phyloP scores from a whole-genome alignment of 108 stramenopile species.

The Schizochytrium sp. region DNA sequence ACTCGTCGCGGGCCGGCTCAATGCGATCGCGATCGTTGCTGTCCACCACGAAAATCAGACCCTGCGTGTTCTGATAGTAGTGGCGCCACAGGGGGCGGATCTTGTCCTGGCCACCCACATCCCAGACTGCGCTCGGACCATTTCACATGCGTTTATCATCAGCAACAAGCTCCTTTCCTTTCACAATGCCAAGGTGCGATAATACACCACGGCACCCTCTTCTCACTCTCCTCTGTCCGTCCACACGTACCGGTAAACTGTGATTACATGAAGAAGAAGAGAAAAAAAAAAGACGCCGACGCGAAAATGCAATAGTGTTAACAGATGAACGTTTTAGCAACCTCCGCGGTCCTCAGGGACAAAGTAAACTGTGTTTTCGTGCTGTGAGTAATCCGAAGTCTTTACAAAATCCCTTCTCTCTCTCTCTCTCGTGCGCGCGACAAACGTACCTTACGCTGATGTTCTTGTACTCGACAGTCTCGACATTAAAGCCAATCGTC shows the following conservation, averaged over 20 bases:
- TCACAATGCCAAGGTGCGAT: too few species aligned
- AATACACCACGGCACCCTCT: neutral
- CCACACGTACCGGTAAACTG: neutral
- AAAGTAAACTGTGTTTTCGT: too few species aligned
- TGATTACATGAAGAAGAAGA: too few species aligned
- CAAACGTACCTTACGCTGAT: slow-evolving; percentile 37
- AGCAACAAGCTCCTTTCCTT: too few species aligned
- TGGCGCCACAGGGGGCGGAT: slow-evolving; percentile 96
- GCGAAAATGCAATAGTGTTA: too few species aligned
- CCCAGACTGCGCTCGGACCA: slow-evolving; percentile 71
- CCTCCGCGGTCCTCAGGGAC: too few species aligned
- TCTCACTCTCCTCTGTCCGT: neutral
- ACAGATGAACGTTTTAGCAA: too few species aligned
- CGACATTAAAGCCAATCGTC: slow-evolving; percentile 78
- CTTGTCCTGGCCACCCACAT: slow-evolving; percentile 97
- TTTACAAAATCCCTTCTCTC: too few species aligned
- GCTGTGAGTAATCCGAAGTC: too few species aligned
- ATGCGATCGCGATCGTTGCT: slow-evolving; percentile 93
- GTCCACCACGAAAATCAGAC: slow-evolving; percentile 94
- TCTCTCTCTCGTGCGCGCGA: too few species aligned
- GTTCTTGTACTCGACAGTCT: slow-evolving; percentile 67
- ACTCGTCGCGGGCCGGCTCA: slow-evolving; percentile 80
- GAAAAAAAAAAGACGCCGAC: too few species aligned
- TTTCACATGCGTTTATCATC: slow-evolving; percentile 31
- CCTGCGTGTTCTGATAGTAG: slow-evolving; percentile 97